Percentiles rank a stretch among this genome's conserved stretches.
Evolutionary conservation across 179 eudicot genomes (phyloP).

Genomic region (Spergularia azorica): DNA sequence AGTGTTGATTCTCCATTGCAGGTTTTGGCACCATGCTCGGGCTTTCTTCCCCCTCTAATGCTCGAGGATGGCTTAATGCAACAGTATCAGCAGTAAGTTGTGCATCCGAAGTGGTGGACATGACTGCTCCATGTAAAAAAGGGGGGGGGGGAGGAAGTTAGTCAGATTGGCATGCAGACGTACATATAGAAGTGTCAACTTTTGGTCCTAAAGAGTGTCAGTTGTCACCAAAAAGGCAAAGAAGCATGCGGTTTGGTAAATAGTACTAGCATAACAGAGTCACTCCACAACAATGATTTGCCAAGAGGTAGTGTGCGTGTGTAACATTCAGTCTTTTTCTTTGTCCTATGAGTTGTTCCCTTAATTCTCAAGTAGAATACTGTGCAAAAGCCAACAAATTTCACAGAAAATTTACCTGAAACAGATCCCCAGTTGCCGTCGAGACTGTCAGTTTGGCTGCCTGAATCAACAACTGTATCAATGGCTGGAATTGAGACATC

Average conservation of each 20-base stretch:
- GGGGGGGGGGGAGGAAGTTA: constrained; percentile 7
- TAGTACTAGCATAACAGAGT: not conserved
- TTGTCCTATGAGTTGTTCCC: not conserved
- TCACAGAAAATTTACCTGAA: constrained; percentile 48
- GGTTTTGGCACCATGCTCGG: constrained; percentile 31
- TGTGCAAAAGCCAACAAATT: constrained; percentile 1
- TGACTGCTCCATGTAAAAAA: constrained; percentile 37
- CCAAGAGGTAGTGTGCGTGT: not conserved
- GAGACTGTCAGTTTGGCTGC: constrained; percentile 56
- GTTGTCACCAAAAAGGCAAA: not conserved
- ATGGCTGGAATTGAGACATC: constrained; percentile 33
- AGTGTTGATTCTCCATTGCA: constrained; percentile 27
- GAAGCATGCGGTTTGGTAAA: not conserved
- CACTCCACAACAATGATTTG: constrained; percentile 1
- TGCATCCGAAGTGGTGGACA: constrained; percentile 45
- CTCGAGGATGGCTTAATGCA: constrained; percentile 25
- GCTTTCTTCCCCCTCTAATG: constrained; percentile 24
- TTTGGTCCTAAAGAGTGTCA: too few relatives aligned
- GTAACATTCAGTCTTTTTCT: not conserved
- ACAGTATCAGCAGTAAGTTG: constrained; percentile 30
- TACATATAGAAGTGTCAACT: too few relatives aligned
- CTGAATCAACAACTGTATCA: constrained; percentile 41
- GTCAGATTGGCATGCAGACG: not conserved
- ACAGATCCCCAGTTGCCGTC: constrained; percentile 66
- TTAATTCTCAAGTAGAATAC: not conserved